These are phyloP conservation scores for Pestalotiopsis sp. DNA, from an alignment of 2,329 filamentous ascomycete genomes.

Conservation along the genomic window DNA sequence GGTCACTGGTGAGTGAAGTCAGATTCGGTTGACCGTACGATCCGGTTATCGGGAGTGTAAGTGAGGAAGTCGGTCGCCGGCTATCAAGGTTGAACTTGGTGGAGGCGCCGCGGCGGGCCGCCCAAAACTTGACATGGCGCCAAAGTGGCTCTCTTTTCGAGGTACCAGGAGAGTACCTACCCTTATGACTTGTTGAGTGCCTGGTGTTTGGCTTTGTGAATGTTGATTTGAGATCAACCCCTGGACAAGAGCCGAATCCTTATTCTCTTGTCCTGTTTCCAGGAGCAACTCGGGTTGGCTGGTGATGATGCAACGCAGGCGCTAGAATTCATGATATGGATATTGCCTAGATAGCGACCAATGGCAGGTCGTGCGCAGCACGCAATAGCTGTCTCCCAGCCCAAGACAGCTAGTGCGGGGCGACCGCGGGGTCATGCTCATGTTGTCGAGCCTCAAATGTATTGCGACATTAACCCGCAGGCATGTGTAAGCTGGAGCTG, in stretches of 20 bases:
- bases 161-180: neutral
- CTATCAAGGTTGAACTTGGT: neutral
- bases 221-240: neutral
- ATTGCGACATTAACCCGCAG: slow-evolving; percentile 2
- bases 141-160: neutral
- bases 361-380: slow-evolving; percentile 31
- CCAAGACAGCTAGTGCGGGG: slow-evolving; percentile 31
- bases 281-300: slow-evolving; percentile 10
- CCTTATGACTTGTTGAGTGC: neutral
- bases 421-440: slow-evolving; percentile 14
- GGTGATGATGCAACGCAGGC: slow-evolving; percentile 29
- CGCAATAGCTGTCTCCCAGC: slow-evolving; percentile 31
- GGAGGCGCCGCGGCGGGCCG: neutral
- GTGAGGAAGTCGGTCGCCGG: neutral
- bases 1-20: neutral
- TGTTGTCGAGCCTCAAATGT: slow-evolving; percentile 3
- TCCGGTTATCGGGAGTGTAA: neutral
- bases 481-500: neutral
- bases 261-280: neutral
- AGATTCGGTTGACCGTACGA: neutral
- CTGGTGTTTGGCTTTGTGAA: neutral
- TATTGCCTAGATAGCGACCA: slow-evolving; percentile 25
- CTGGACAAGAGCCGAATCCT: neutral
- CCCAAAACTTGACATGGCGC: neutral
- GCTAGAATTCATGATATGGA: slow-evolving; percentile 34